phyloP scores from a whole-genome alignment of 495 filamentous ascomycete species.

The Penicillium longicatenatum region DNA sequence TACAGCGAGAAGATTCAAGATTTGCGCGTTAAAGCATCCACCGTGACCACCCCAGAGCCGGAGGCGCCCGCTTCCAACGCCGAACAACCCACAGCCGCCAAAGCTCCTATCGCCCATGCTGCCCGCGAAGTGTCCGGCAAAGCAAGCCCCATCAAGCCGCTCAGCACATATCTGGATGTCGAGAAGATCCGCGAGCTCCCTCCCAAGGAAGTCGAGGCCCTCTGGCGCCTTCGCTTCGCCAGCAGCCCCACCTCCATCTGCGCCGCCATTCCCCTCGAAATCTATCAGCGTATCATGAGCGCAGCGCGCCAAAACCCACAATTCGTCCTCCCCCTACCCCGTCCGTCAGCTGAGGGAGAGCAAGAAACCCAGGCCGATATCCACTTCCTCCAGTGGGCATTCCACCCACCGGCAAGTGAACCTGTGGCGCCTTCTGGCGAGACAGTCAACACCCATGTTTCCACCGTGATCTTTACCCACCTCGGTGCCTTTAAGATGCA shows the following conservation, averaged over 20 bases:
- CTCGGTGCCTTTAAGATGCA: slow-evolving; percentile 89
- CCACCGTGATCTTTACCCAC: slow-evolving; percentile 88
- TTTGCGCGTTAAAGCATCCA: slow-evolving; percentile 61
- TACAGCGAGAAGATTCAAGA: slow-evolving; percentile 80
- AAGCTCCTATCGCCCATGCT: slow-evolving; percentile 36
- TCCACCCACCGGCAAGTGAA: slow-evolving; percentile 84
- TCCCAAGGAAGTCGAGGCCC: slow-evolving; percentile 75
- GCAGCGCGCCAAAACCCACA: slow-evolving; percentile 75
- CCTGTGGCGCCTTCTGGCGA: slow-evolving; percentile 39
- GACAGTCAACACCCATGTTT: slow-evolving; percentile 56
- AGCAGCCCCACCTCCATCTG: slow-evolving; percentile 69
- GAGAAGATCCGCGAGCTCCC: slow-evolving; percentile 73
- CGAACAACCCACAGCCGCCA: slow-evolving; percentile 32
- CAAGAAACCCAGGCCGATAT: slow-evolving; percentile 41
- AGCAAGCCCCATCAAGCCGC: slow-evolving; percentile 69
- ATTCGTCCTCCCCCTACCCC: slow-evolving; percentile 89
- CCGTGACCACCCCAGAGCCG: slow-evolving; percentile 55
- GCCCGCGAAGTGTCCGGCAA: slow-evolving; percentile 30
- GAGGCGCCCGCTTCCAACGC: slow-evolving; percentile 29
- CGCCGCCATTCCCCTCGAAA: slow-evolving; percentile 72
- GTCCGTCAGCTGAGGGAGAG: slow-evolving; percentile 41
- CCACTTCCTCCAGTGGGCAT: slow-evolving; percentile 61
- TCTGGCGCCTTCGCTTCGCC: slow-evolving; percentile 92
- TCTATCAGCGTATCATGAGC: slow-evolving; percentile 65
- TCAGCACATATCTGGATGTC: slow-evolving; percentile 81